phyloP scores from a whole-genome alignment of 2,329 filamentous ascomycete species.

The Penicillium polonicum region DNA sequence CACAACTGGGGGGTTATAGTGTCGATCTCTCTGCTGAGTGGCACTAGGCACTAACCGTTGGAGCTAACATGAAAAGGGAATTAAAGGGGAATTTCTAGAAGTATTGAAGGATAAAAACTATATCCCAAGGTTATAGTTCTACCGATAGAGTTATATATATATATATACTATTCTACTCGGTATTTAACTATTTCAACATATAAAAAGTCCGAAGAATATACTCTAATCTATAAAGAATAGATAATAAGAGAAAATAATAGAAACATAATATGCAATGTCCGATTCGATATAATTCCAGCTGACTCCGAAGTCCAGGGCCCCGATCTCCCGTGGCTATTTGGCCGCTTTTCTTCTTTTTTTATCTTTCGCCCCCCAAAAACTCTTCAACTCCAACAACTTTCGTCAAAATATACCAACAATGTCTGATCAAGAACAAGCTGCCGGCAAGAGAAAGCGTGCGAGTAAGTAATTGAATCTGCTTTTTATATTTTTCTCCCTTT shows the following conservation, averaged over 20 bases:
- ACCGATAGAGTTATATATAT: background rate
- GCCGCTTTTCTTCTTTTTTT: background rate
- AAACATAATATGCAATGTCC: background rate
- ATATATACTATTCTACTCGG: background rate
- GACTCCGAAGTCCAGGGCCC: background rate
- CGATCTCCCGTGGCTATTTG: background rate
- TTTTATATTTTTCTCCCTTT: background rate
- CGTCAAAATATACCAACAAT: constrained; percentile 20
- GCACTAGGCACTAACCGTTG: background rate
- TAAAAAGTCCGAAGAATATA: background rate
- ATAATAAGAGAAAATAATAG: background rate
- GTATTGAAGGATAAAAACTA: background rate
- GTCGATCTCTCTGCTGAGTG: background rate
- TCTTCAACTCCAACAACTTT: constrained; percentile 17
- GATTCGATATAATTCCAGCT: background rate
- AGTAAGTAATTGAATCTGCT: constrained; percentile 32
- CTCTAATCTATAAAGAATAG: background rate
- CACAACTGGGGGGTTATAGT: background rate
- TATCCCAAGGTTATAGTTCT: too few relatives aligned
- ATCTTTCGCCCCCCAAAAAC: constrained; percentile 17
- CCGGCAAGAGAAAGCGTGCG: constrained; percentile 42
- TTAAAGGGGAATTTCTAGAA: background rate
- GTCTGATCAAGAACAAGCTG: constrained; percentile 34
- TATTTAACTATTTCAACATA: too few relatives aligned
- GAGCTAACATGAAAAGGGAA: background rate